A percentile compares a stretch with the other conserved stretches of the same genome.
These are phyloP conservation scores for Candida sanyaensis DNA, from an alignment of 1,139 yeast species.

Conservation along the genomic window DNA sequence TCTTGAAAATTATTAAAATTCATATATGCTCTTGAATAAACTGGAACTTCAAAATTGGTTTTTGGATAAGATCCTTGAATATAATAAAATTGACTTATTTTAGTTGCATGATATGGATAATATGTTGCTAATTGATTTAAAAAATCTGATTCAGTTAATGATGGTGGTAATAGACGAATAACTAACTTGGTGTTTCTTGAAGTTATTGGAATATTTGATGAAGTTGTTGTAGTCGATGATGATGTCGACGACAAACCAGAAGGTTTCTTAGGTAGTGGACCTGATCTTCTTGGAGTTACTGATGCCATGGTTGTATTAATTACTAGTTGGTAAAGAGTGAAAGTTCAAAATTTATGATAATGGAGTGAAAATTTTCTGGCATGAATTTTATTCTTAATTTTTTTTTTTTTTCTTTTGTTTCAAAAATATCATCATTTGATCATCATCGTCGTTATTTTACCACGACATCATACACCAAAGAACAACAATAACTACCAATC, in stretches of 20 bases:
- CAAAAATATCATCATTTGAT: neutral
- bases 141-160: constrained; percentile 20
- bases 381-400: too few species aligned
- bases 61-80: constrained; percentile 21
- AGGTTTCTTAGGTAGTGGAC: constrained; percentile 2
- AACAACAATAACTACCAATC: neutral
- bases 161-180: constrained; percentile 23
- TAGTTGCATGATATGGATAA: constrained; percentile 15
- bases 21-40: constrained; percentile 31
- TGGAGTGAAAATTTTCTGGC: neutral
- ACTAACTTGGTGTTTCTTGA: constrained; percentile 12
- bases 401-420: neutral
- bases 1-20: constrained; percentile 18
- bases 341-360: neutral
- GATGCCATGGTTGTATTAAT: constrained; percentile 10
- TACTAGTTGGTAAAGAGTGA: neutral
- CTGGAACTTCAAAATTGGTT: constrained; percentile 27
- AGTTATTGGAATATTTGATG: neutral
- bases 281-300: constrained; percentile 11
- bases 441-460: neutral
- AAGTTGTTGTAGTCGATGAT: neutral
- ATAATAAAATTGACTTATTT: constrained; percentile 18
- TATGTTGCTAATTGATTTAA: constrained; percentile 18
- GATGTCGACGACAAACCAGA: neutral
- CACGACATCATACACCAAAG: too few species aligned